A percentile compares a stretch with the other conserved stretches of the same genome.
Evolutionary conservation across 495 filamentous ascomycete species (phyloP).

Genomic region (Xylaria flabelliformis): DNA sequence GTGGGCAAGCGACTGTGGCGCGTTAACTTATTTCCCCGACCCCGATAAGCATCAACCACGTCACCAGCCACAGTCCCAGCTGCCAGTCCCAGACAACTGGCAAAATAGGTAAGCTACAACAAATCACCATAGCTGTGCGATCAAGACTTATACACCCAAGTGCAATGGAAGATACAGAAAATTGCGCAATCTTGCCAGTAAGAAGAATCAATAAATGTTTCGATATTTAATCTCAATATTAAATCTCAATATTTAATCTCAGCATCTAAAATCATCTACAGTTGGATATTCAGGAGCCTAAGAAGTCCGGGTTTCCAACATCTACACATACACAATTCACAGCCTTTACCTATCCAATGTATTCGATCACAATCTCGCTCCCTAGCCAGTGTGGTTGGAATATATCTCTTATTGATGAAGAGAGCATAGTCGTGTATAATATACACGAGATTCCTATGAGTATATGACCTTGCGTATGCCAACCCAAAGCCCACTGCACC

Average conservation of each 20-base stretch:
- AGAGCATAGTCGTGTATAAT: constrained; percentile 13
- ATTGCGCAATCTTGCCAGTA: not conserved
- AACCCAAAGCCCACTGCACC: constrained; percentile 19
- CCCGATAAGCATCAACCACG: constrained; percentile 22
- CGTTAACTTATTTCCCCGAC: constrained; percentile 3
- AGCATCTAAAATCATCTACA: not conserved
- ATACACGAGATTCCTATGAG: constrained; percentile 12
- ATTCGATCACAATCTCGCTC: not conserved
- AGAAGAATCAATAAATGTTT: not conserved
- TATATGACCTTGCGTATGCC: constrained; percentile 24
- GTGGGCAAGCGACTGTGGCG: constrained; percentile 34
- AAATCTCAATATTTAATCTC: not conserved
- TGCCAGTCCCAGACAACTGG: not conserved
- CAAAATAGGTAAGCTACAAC: not conserved
- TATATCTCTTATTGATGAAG: constrained; percentile 10
- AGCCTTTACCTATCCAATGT: no score
- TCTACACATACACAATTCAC: not conserved
- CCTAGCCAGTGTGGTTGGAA: not conserved
- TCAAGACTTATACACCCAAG: no score
- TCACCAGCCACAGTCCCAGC: constrained; percentile 11
- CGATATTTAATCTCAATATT: not conserved
- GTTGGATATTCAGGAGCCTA: not conserved
- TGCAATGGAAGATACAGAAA: not conserved
- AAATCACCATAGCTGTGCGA: no score
- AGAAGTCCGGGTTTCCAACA: no score